phyloP scores from a whole-genome alignment of 768 basidiomycete species.

The Atractiella rhizophila region DNA sequence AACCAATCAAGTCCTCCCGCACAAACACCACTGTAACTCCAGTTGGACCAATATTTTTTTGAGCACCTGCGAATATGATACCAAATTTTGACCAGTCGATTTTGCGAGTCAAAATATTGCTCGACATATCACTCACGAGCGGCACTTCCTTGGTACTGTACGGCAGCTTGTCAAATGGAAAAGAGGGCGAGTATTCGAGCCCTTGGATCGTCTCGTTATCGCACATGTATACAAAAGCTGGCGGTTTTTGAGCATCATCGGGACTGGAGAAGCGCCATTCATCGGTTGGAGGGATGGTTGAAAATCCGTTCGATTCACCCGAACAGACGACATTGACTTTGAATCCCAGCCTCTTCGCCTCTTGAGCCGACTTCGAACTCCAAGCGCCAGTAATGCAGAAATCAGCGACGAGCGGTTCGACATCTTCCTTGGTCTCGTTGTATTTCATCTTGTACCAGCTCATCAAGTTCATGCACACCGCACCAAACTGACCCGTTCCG shows the following conservation, averaged over 20 bases:
- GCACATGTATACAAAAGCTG: slow-evolving; percentile 89
- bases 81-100: slow-evolving; percentile 50
- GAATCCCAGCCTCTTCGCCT: slow-evolving; percentile 44
- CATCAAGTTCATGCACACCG: slow-evolving; percentile 71
- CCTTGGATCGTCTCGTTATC: slow-evolving; percentile 98
- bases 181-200: slow-evolving; percentile 30
- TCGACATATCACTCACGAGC: slow-evolving; percentile 82
- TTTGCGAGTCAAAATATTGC: slow-evolving; percentile 83
- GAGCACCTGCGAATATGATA: slow-evolving; percentile 83
- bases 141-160: slow-evolving; percentile 27
- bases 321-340: slow-evolving; percentile 39
- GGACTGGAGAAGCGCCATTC: slow-evolving; percentile 27
- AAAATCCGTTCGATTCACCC: slow-evolving; percentile 33
- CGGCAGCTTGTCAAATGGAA: slow-evolving; percentile 2
- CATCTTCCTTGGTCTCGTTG: slow-evolving; percentile 27
- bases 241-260: slow-evolving; percentile 24
- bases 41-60: slow-evolving; percentile 91
- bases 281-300: slow-evolving; percentile 48
- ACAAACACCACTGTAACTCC: slow-evolving; percentile 84
- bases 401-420: slow-evolving; percentile 42
- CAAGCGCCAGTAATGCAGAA: slow-evolving; percentile 83
- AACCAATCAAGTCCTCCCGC: slow-evolving; percentile 69
- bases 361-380: slow-evolving; percentile 62
- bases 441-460: slow-evolving; percentile 55
- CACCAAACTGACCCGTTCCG: slow-evolving; percentile 72